Evolutionary conservation across 1,284 basidiomycete genomes (phyloP), one percentile per base, ranked within the genome.

Genomic region (Cryptococcus sp.): DNA sequence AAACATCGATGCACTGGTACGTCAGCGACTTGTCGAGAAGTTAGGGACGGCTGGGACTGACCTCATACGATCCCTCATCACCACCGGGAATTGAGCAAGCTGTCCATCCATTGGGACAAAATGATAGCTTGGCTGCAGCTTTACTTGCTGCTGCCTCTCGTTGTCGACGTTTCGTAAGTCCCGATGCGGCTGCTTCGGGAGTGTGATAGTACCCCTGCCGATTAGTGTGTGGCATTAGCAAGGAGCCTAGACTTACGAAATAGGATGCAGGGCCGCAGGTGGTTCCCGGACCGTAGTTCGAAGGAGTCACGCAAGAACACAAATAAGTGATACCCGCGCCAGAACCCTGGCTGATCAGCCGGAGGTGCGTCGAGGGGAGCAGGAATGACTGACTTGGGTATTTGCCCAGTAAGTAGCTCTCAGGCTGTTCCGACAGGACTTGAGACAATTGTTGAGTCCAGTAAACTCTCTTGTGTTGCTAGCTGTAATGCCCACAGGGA

Each of bases 1-100:
- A 39, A 21, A 22, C 24, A 28, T 48, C 46, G 46, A 48, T 48
- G 19, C 46, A 48, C 46, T 48, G 21, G 7, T 19, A n/a, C 14
- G 23, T 49, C 25, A 42, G 22, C n/a, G n/a, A n/a, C 24, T 28
- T 19, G 19, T 41, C 14, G 7, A 19, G 11, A 10, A 9, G 9
- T 10, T 13, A 41, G 19, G 11, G 9, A n/a, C n/a, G n/a, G n/a
- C 11, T 41, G 14, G 18, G 39, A 41, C 18, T 41, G 9, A 21
- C 11, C 19, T 41, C 39, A 41, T 41, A 41, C 7, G 39, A 10
- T 9, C 19, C 39, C 10, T 34, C 16, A 41, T 14, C 11, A 19
- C 7, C 7, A 9, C 39, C 39, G 19, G 11, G 11, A 9, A 41
- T 21, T 19, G 19, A 21, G 19, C 39, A 41, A 9, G 39, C 39